Evolutionary conservation across 2,329 filamentous ascomycete species (phyloP), one percentile per base, ranked within the genome.

Genomic region (Dryadomyces quercus-mongolicae): DNA sequence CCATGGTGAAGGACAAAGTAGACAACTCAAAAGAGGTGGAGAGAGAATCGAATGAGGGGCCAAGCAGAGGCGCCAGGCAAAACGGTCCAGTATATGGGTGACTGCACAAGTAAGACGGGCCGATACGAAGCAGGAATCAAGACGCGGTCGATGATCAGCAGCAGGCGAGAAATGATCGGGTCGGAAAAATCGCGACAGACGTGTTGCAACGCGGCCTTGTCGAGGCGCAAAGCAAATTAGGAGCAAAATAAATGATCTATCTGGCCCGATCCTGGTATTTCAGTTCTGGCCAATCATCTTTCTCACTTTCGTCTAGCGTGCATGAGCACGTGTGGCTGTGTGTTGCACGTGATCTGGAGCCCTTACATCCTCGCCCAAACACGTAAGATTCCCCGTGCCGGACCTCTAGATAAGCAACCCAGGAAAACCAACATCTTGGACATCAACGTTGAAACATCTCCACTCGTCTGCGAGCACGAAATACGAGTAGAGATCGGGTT

Each of bases 1-100:
- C 89, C 91, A 95, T 95, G 46, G 58, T 59, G 58, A 46, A 12
- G 46, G 20, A 42, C 36, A 15, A 3, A 9, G 36, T 16, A 40
- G n/a, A n/a, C 7, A 36, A 31, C 20, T 34, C 22, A 8, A 50
- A 52, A 42, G 21, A 25, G 44, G 18, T 13, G 42, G n/a, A 15
- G 22, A 48, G 22, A 15, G 8, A 13, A 31, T 21, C 25, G 4
- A 15, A 3, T 9, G 31, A 20, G 25, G 16, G 22, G 38, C 15
- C 16, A 50, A 20, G n/a, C 45, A 22, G 22, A 12, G 44, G 10
- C 31, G 22, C n/a, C n/a, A 25, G n/a, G 46, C 34, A 34, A 16
- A 25, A 25, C 44, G 44, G 44, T 46, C n/a, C 10, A 40, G 34
- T n/a, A 13, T n/a, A 34, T 13, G 34, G 48, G 48, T 18, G 6